Conservation (phyloP, 129 eudicot genomes). For the Flaveria linearis region DNA sequence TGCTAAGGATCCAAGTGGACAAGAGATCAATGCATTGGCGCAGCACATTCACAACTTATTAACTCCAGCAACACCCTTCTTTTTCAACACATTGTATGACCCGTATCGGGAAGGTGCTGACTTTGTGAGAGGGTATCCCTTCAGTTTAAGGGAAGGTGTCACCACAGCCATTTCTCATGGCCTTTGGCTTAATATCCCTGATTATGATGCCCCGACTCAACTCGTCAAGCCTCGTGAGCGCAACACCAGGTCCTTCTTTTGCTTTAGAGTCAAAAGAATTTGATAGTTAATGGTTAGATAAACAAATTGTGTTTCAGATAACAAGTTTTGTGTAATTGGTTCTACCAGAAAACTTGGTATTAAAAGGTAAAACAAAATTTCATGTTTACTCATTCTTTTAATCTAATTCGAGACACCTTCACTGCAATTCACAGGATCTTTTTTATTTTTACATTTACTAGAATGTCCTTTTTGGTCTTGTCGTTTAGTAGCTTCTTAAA, state of each 20-base stretch:
- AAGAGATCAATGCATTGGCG: conserved; percentile 72
- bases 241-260: conserved; percentile 50
- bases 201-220: conserved; percentile 78
- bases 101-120: conserved; percentile 79
- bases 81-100: conserved; percentile 81
- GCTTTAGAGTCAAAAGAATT: background rate
- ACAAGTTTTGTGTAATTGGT: background rate
- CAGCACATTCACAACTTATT: conserved; percentile 69
- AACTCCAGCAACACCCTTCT: conserved; percentile 66
- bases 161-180: conserved; percentile 81
- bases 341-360: no score
- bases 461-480: no score
- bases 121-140: conserved; percentile 78
- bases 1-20: conserved; percentile 72
- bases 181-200: conserved; percentile 86
- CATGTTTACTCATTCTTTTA: background rate
- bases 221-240: conserved; percentile 79
- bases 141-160: conserved; percentile 72
- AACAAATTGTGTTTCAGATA: background rate
- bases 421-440: background rate
- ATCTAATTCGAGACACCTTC: background rate
- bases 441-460: no score
- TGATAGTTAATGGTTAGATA: background rate
- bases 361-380: no score
- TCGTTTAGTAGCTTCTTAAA: no score